Evolutionary conservation across 2,329 filamentous ascomycete genomes (phyloP).

Genomic region (Curvularia spicifera): DNA sequence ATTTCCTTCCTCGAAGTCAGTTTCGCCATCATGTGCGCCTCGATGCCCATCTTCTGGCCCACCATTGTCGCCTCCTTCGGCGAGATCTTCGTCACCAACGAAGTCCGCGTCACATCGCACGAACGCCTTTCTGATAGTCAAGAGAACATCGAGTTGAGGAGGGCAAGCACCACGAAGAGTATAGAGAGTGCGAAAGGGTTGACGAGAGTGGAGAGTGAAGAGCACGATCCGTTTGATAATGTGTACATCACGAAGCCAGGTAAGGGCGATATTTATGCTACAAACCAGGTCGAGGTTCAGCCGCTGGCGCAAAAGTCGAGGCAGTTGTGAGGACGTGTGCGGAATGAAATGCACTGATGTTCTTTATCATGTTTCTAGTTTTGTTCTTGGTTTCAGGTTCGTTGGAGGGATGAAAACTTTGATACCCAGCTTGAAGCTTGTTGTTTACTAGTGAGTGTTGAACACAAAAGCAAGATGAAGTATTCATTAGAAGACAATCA

Average conservation of each 20-base stretch:
- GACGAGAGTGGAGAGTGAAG: constrained; percentile 21
- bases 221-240: constrained; percentile 17
- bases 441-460: background rate
- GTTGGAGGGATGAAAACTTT: background rate
- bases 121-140: constrained; percentile 20
- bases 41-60: constrained; percentile 49
- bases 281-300: constrained; percentile 18
- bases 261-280: constrained; percentile 5
- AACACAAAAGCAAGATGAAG: background rate
- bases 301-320: constrained; percentile 5
- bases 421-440: background rate
- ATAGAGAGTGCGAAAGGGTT: constrained; percentile 30
- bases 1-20: constrained; percentile 44
- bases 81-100: constrained; percentile 45
- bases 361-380: background rate
- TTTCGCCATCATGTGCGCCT: constrained; percentile 47
- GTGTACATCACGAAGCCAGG: constrained; percentile 19
- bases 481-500: background rate
- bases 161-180: constrained; percentile 29
- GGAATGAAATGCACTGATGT: background rate
- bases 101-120: constrained; percentile 41
- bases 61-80: constrained; percentile 34
- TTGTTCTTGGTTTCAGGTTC: background rate
- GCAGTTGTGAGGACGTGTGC: background rate
- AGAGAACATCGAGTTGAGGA: constrained; percentile 30